Conservation (phyloP, 257 asterid genomes). For the Salvia rosmarinus region DNA sequence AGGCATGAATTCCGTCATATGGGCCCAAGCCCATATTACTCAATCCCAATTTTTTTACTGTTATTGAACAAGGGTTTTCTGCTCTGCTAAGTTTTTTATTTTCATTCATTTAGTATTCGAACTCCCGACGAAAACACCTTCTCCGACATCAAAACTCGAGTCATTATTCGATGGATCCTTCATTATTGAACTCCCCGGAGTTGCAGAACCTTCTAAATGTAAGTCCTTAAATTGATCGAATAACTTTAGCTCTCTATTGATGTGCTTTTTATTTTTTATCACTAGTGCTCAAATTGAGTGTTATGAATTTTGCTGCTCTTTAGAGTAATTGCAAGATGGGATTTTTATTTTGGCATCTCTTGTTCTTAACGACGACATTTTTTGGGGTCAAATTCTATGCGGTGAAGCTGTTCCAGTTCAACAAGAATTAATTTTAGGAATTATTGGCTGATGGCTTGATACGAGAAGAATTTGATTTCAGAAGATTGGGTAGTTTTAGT, state of each 20-base stretch:
- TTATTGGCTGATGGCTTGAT: not conserved
- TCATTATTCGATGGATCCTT: slow-evolving; percentile 49
- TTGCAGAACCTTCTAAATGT: slow-evolving; percentile 54
- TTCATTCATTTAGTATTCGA: not conserved
- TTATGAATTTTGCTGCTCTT: not conserved
- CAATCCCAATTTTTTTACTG: not conserved
- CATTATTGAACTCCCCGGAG: slow-evolving; percentile 49
- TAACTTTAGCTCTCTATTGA: not conserved
- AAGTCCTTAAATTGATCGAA: slow-evolving; percentile 24
- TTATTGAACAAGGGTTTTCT: slow-evolving; percentile 9
- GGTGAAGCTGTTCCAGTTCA: not conserved
- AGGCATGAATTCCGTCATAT: not conserved
- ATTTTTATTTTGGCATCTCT: not conserved
- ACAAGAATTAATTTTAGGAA: not conserved
- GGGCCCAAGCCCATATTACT: slow-evolving; percentile 5
- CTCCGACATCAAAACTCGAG: not conserved
- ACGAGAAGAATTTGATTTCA: not conserved
- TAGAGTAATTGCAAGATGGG: not conserved
- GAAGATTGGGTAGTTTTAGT: not conserved
- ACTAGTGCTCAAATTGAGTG: not conserved
- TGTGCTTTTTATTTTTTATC: not conserved
- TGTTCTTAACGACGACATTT: not conserved
- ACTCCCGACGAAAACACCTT: not conserved
- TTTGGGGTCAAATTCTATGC: not conserved
- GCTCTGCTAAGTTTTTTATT: slow-evolving; percentile 8